Percentiles rank a stretch among this genome's conserved stretches.
phyloP scores from a whole-genome alignment of 768 basidiomycete genomes.

The Mycena maculata region DNA sequence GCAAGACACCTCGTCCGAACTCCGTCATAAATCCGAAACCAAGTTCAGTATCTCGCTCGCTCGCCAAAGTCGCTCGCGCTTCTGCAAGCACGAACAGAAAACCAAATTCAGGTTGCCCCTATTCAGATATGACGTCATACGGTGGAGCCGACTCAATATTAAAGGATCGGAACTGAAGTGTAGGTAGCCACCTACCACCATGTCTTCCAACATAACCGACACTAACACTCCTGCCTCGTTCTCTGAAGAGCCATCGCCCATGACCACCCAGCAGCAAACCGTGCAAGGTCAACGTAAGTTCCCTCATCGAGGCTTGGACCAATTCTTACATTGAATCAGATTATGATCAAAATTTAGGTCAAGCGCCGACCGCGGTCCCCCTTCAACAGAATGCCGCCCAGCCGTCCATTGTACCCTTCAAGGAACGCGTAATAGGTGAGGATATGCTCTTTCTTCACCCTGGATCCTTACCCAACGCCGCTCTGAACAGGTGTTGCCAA shows the following conservation, averaged over 20 bases:
- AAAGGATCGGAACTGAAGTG: too few relatives aligned
- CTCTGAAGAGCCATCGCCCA: conserved; percentile 12
- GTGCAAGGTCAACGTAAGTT: background rate
- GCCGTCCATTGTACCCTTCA: conserved; percentile 57
- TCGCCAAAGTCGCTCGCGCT: too few relatives aligned
- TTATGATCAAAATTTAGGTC: background rate
- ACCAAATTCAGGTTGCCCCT: background rate
- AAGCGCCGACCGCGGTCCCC: background rate
- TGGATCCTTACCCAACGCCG: background rate
- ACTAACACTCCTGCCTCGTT: background rate
- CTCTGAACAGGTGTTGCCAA: conserved; percentile 46
- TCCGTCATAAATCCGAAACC: too few relatives aligned
- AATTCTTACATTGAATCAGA: background rate
- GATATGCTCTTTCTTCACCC: conserved; percentile 4
- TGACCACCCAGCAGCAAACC: background rate
- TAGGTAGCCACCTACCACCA: too few relatives aligned
- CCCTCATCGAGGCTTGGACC: background rate
- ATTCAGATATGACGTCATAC: too few relatives aligned
- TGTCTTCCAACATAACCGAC: conserved; percentile 17
- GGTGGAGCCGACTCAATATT: too few relatives aligned
- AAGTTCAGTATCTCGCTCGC: too few relatives aligned
- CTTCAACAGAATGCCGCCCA: background rate
- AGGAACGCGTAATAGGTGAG: conserved; percentile 68
- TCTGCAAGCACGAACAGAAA: too few relatives aligned
- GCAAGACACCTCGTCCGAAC: too few relatives aligned